Evolutionary conservation across 2,329 filamentous ascomycete species (phyloP).

Genomic region (Penicillium vulpinum): DNA sequence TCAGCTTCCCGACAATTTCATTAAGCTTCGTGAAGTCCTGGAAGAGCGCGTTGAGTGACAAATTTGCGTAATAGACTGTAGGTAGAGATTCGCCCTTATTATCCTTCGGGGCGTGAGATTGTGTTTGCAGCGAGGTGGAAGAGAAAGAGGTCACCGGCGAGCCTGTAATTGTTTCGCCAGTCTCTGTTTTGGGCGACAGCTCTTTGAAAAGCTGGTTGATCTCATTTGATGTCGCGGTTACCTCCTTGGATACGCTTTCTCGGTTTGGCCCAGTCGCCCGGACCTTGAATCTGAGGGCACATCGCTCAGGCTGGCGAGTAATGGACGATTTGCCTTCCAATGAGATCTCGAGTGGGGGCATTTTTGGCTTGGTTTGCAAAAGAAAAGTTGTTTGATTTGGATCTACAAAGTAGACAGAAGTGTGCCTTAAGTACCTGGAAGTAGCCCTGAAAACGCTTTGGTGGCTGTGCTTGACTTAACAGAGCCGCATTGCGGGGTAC

Average conservation of each 20-base stretch:
- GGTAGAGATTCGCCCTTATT: not conserved
- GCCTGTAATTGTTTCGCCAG: conserved; percentile 7
- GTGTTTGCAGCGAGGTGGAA: conserved; percentile 12
- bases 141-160: conserved; percentile 24
- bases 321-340: conserved; percentile 16
- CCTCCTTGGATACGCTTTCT: conserved; percentile 13
- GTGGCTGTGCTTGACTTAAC: too few relatives aligned
- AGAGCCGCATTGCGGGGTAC: not conserved
- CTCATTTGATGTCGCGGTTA: conserved; percentile 9
- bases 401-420: not conserved
- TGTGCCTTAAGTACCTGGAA: not conserved
- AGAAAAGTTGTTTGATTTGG: not conserved
- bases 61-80: conserved; percentile 11
- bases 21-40: conserved; percentile 25
- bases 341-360: conserved; percentile 19
- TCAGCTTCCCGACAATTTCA: conserved; percentile 18
- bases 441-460: not conserved
- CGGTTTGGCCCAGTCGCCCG: conserved; percentile 8
- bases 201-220: conserved; percentile 13
- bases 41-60: conserved; percentile 23
- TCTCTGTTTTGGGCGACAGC: conserved; percentile 10
- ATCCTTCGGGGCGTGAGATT: not conserved
- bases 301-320: conserved; percentile 16
- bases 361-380: not conserved
- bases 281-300: conserved; percentile 10